A percentile compares a stretch with the other conserved stretches of the same genome.
phyloP scores from a whole-genome alignment of 495 filamentous ascomycete species.

The Penicillium goetzii region DNA sequence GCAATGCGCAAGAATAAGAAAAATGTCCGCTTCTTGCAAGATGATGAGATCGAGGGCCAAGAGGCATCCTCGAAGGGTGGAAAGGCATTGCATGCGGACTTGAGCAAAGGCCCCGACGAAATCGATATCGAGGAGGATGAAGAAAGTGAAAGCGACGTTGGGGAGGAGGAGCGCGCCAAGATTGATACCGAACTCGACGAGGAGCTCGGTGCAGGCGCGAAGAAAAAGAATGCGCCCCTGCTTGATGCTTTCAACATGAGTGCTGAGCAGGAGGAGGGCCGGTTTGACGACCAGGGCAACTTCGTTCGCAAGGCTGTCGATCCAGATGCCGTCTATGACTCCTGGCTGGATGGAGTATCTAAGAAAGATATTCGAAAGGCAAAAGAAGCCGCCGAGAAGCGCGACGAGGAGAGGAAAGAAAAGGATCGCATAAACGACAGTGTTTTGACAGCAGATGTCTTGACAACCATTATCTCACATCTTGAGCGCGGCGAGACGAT shows the following conservation, averaged over 20 bases:
- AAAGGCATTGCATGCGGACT: constrained; percentile 65
- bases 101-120: constrained; percentile 47
- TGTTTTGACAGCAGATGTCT: constrained; percentile 71
- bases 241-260: constrained; percentile 96
- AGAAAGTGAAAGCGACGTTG: constrained; percentile 70
- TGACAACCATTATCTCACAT: constrained; percentile 68
- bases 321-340: constrained; percentile 87
- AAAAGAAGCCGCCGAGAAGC: constrained; percentile 82
- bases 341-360: constrained; percentile 87
- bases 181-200: constrained; percentile 75
- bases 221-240: constrained; percentile 94
- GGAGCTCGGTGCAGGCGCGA: constrained; percentile 84
- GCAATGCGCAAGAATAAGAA: constrained; percentile 69
- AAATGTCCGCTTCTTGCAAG: constrained; percentile 73
- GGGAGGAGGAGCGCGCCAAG: constrained; percentile 71
- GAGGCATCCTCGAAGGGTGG: constrained; percentile 73
- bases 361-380: constrained; percentile 92
- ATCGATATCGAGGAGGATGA: constrained; percentile 46
- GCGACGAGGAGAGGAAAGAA: constrained; percentile 73
- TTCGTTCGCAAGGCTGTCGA: constrained; percentile 88
- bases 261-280: constrained; percentile 86
- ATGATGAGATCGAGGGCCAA: constrained; percentile 84
- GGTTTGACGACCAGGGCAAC: constrained; percentile 88
- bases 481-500: constrained; percentile 86
- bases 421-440: constrained; percentile 73